phyloP scores from a whole-genome alignment of 23 red algal species.

The Gracilariopsis chorda region DNA sequence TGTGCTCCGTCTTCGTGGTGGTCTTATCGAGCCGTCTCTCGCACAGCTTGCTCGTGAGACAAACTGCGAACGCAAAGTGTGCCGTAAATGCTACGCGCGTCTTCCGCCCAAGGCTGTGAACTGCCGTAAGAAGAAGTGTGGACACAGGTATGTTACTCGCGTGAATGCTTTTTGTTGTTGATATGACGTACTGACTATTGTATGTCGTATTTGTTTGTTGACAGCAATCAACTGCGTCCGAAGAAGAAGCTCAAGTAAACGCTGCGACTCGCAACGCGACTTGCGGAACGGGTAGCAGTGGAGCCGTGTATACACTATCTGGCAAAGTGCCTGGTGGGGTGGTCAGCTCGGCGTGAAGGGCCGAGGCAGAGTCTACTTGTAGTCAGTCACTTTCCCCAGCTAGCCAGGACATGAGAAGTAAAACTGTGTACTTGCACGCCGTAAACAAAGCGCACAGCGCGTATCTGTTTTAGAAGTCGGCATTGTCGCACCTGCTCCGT shows the following conservation, averaged over 20 bases:
- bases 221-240: slow-evolving; percentile 57
- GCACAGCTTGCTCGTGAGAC: slow-evolving; percentile 86
- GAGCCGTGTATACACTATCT: too few species aligned
- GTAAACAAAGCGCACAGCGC: too few species aligned
- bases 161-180: background rate
- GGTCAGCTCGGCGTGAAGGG: too few species aligned
- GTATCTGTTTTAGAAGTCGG: too few species aligned
- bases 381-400: too few species aligned
- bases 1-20: slow-evolving; percentile 94
- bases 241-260: slow-evolving; percentile 76
- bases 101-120: slow-evolving; percentile 82
- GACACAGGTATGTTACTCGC: slow-evolving; percentile 66
- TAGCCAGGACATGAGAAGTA: too few species aligned
- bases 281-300: too few species aligned
- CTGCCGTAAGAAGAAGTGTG: slow-evolving; percentile 99
- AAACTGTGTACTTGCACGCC: too few species aligned
- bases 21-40: slow-evolving; percentile 94
- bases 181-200: background rate
- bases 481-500: too few species aligned
- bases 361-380: too few species aligned
- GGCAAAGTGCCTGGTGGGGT: too few species aligned
- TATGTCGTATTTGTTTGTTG: background rate
- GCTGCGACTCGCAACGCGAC: too few species aligned
- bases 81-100: slow-evolving; percentile 99
- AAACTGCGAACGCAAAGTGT: slow-evolving; percentile 95